Percentiles rank a stretch among this genome's conserved stretches.
phyloP scores from a whole-genome alignment of 768 basidiomycete species.

The Sistotremastrum niveocremeum region DNA sequence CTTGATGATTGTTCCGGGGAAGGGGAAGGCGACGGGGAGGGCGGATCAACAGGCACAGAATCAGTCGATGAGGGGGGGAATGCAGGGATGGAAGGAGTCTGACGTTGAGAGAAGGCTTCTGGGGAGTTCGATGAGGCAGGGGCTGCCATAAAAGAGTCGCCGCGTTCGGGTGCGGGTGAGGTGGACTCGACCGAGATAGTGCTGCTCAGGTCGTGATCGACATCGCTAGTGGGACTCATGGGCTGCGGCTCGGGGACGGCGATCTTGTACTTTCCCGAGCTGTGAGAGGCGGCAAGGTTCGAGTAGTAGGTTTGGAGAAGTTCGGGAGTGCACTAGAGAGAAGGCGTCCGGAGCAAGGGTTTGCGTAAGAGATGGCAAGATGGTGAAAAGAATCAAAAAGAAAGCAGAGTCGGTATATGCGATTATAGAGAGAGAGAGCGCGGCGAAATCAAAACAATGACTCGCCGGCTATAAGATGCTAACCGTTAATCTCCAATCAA shows the following conservation, averaged over 20 bases:
- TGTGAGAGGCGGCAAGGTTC: constrained; percentile 83
- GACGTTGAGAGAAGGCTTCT: too few species aligned
- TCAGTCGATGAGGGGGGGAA: too few species aligned
- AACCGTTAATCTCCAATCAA: constrained; percentile 93
- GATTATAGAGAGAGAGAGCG: constrained; percentile 13
- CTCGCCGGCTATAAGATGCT: constrained; percentile 19
- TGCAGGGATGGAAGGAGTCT: too few species aligned
- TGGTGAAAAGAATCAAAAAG: constrained; percentile 3
- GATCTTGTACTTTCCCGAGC: constrained; percentile 34
- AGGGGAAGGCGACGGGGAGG: too few species aligned
- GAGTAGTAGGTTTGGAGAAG: constrained; percentile 88
- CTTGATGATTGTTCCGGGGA: too few species aligned
- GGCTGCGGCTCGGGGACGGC: constrained; percentile 18
- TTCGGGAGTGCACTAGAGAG: constrained; percentile 73
- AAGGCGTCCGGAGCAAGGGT: constrained; percentile 12
- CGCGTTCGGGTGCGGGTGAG: constrained; percentile 14
- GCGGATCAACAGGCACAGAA: too few species aligned
- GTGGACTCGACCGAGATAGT: constrained; percentile 29
- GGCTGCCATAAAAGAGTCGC: too few species aligned
- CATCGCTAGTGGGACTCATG: constrained; percentile 30
- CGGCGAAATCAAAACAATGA: not conserved
- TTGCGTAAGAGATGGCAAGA: constrained; percentile 6
- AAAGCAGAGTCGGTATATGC: not conserved
- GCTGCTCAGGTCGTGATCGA: constrained; percentile 40
- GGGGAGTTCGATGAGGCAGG: too few species aligned